Conservation (phyloP, 768 basidiomycete genomes). For the Leccinum longicurvipes region DNA sequence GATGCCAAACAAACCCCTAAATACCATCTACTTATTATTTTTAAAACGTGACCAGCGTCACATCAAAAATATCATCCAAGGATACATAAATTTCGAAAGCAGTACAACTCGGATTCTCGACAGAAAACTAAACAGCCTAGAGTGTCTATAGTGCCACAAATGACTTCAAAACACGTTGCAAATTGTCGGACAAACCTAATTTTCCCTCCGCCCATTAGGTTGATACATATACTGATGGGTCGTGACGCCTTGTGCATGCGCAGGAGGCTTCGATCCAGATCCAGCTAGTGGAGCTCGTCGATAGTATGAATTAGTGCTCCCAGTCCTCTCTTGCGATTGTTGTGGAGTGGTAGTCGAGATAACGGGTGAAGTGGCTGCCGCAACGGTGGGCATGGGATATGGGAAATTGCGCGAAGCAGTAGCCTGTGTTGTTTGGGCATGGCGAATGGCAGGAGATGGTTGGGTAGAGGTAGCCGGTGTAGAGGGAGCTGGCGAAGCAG, state of each 20-base stretch:
- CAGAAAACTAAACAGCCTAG: constrained; percentile 1
- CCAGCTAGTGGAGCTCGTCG: constrained; percentile 38
- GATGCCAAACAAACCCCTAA: constrained; percentile 24
- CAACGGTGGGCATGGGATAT: constrained; percentile 75
- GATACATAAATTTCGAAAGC: constrained; percentile 17
- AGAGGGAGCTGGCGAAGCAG: constrained; percentile 24
- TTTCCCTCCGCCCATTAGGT: constrained; percentile 38
- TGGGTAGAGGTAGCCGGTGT: constrained; percentile 32
- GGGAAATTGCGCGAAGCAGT: constrained; percentile 38
- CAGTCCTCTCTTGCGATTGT: constrained; percentile 32
- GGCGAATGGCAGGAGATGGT: constrained; percentile 34
- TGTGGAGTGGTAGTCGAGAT: constrained; percentile 40
- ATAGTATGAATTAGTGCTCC: constrained; percentile 48
- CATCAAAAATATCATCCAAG: constrained; percentile 4
- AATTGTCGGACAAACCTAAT: constrained; percentile 8
- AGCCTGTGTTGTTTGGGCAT: constrained; percentile 29
- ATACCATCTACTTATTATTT: background rate
- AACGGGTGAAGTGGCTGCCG: constrained; percentile 57
- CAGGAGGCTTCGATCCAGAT: constrained; percentile 22
- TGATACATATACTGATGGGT: constrained; percentile 47
- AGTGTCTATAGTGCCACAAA: constrained; percentile 4
- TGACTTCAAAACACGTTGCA: constrained; percentile 6
- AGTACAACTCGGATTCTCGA: constrained; percentile 5
- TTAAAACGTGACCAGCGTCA: constrained; percentile 21
- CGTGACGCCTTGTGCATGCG: constrained; percentile 26